Percentiles rank a stretch among this genome's conserved stretches.
phyloP scores from a whole-genome alignment of 169 alveolate species.

The Cryptosporidium sp. region DNA sequence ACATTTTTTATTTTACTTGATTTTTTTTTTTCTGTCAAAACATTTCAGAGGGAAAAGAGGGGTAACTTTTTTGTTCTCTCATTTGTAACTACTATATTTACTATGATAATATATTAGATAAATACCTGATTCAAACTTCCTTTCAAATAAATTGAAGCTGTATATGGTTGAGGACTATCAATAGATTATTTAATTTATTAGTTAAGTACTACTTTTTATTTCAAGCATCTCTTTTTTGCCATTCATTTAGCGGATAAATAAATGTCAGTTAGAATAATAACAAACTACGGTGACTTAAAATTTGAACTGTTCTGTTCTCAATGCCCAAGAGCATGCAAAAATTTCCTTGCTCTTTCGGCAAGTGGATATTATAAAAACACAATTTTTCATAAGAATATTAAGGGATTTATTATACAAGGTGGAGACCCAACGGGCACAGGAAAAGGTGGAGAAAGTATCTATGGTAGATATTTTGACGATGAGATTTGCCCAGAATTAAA shows the following conservation, averaged over 20 bases:
- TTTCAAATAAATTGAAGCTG: neutral
- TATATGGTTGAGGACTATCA: neutral
- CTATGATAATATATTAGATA: no score
- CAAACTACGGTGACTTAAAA: conserved; percentile 75
- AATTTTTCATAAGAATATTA: conserved; percentile 91
- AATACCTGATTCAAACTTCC: neutral
- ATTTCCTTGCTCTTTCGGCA: conserved; percentile 88
- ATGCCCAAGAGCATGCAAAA: conserved; percentile 91
- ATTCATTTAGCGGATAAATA: neutral
- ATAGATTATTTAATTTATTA: neutral
- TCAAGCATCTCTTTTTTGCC: neutral
- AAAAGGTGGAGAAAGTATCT: conserved; percentile 97
- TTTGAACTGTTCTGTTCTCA: conserved; percentile 76
- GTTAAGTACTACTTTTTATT: neutral
- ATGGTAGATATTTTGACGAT: conserved; percentile 94
- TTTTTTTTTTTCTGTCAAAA: neutral
- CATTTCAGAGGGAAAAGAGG: conserved; percentile 59
- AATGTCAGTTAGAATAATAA: conserved; percentile 68
- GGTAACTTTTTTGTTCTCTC: neutral
- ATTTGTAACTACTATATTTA: neutral
- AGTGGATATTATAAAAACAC: conserved; percentile 89
- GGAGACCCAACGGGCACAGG: conserved; percentile 99
- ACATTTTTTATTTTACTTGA: conserved; percentile 42
- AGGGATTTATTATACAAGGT: conserved; percentile 96
- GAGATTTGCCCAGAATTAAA: conserved; percentile 94